These are phyloP conservation scores for Vicia sativa DNA, from an alignment of 306 rosid species.

Conservation along the genomic window DNA sequence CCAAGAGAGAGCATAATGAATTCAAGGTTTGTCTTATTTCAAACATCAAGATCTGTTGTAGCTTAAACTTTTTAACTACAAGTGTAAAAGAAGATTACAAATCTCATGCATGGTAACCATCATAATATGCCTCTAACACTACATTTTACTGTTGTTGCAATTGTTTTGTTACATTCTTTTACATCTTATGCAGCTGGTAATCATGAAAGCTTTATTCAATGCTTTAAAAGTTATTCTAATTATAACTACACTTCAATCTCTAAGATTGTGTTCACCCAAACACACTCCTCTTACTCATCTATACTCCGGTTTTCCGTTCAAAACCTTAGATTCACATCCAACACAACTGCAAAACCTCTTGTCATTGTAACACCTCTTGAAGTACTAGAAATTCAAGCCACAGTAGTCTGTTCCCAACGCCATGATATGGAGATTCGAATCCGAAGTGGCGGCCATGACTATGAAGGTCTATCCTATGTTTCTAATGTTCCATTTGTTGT, in stretches of 20 bases:
- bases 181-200: conserved; percentile 36
- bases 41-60: background rate
- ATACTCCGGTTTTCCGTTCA: conserved; percentile 40
- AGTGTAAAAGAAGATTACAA: background rate
- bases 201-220: conserved; percentile 32
- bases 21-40: conserved; percentile 8
- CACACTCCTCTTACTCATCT: conserved; percentile 49
- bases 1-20: background rate
- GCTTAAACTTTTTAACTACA: background rate
- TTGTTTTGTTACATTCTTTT: conserved; percentile 38
- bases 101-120: background rate
- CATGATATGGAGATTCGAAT: conserved; percentile 54
- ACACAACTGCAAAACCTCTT: conserved; percentile 33
- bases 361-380: conserved; percentile 38
- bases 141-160: background rate
- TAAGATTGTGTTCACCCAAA: conserved; percentile 51
- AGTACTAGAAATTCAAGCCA: conserved; percentile 49
- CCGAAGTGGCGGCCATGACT: conserved; percentile 72
- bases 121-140: background rate
- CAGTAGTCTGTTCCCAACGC: conserved; percentile 50
- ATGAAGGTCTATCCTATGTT: conserved; percentile 21
- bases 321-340: conserved; percentile 51
- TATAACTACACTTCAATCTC: conserved; percentile 49
- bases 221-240: conserved; percentile 36
- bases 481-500: conserved; percentile 48